Base-by-base conservation (phyloP, 139 green algal species). In the Nannochloris sp. region DNA sequence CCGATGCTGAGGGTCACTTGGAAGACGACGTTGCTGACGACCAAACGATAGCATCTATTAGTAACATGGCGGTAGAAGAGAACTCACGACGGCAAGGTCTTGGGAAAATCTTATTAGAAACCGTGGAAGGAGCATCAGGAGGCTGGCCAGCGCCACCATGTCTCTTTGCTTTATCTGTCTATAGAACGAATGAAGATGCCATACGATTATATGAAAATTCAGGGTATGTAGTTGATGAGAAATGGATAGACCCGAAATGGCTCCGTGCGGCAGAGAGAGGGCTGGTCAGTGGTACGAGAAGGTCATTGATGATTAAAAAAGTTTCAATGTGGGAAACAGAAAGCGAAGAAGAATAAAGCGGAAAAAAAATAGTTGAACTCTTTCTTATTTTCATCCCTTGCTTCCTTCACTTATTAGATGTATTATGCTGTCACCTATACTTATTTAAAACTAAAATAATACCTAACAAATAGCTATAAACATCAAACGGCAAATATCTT, bases 301-400 rank as follows among this genome's bases (percentile, higher is more conserved):
- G 68, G 19, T 48, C 46, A 19, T 47, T 76, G 6, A 76, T 76
- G 68, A n/a, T 69, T 4, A 75, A 75, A 61, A n/a, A n/a, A 7
- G 13, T 61, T 38, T 25, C 9, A 42, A 42, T 25, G n/a, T 23
- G 13, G 23, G 23, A 53, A 53, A 53, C 24, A 53, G 9, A 53
- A 27, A 19, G 42, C 42, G 42, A 19, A 51, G 42, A 51, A 51
- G 19, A 27, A 51, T 19, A 51, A 19, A 19, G 19, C 42, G 42
- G 19, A 27, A 19, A 19, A 27, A 19, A 51, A 19, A 19, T 51
- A 51, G 19, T 19, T 19, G 19, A 51, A 19, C 42, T 19, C 19
- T 19, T 27, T 27, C 19, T 51, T 19, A 51, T 51, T 19, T 27
- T 19, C 19, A 51, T 19, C 19, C 19, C 19, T 19, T 19, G 42